phyloP scores from a whole-genome alignment of 495 filamentous ascomycete species.

The Pseudomonodictys pantanalensis region DNA sequence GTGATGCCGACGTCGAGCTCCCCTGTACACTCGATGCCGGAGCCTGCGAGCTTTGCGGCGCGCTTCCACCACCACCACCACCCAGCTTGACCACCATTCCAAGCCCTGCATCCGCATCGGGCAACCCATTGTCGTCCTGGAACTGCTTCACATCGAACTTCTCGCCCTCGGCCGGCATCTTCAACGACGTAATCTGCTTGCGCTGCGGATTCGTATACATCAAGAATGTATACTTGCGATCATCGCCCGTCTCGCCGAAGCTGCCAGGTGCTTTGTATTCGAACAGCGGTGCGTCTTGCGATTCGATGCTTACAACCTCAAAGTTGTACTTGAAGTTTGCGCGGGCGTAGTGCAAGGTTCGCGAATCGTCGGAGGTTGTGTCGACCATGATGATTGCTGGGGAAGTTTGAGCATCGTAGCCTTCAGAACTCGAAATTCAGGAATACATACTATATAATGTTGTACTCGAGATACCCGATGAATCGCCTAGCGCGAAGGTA shows the following conservation, averaged over 20 bases:
- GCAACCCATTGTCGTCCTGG: constrained; percentile 28
- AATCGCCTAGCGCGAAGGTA: constrained; percentile 29
- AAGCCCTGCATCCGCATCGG: constrained; percentile 18
- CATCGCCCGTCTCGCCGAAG: constrained; percentile 30
- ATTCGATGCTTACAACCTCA: constrained; percentile 11
- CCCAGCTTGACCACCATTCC: constrained; percentile 31
- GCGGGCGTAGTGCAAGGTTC: constrained; percentile 22
- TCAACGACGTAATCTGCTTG: constrained; percentile 1
- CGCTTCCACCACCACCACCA: constrained; percentile 1
- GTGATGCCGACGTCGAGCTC: neutral
- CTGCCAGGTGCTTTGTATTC: constrained; percentile 31
- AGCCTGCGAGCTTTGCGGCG: neutral
- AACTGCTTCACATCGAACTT: constrained; percentile 31
- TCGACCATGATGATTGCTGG: constrained; percentile 31
- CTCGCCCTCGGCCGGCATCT: constrained; percentile 24
- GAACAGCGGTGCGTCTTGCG: neutral
- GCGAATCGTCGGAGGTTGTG: constrained; percentile 20
- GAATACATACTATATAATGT: constrained; percentile 20
- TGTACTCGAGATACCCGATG: constrained; percentile 12
- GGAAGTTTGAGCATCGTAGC: too few relatives aligned
- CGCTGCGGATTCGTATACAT: constrained; percentile 24
- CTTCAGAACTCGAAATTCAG: too few relatives aligned
- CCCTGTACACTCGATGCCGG: neutral
- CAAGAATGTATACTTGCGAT: constrained; percentile 32
- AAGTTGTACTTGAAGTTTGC: constrained; percentile 23